Conservation (phyloP, 768 basidiomycete genomes). For the Auriscalpium vulgare region DNA sequence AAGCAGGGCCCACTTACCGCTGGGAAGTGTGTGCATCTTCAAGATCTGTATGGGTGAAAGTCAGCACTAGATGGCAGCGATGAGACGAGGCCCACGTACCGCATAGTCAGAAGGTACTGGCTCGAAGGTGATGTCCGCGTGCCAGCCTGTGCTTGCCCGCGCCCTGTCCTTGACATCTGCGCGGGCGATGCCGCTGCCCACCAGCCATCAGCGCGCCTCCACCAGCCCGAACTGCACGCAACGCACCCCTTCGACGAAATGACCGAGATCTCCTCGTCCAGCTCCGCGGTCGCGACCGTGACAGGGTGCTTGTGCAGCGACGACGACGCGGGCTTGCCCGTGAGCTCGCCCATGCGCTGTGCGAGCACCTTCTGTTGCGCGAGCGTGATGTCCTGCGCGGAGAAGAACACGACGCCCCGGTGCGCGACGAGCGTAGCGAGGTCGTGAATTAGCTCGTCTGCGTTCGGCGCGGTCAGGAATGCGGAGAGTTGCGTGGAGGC, state of each 20-base stretch:
- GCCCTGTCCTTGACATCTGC: slow-evolving; percentile 24
- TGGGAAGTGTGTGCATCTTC: slow-evolving; percentile 26
- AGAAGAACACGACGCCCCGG: slow-evolving; percentile 62
- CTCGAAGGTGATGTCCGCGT: slow-evolving; percentile 57
- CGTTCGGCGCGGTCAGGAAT: slow-evolving; percentile 35
- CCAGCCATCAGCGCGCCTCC: not conserved
- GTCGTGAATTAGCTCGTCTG: slow-evolving; percentile 45
- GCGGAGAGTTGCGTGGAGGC: slow-evolving; percentile 37
- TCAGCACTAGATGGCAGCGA: not conserved
- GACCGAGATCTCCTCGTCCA: slow-evolving; percentile 46
- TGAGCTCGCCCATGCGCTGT: slow-evolving; percentile 37
- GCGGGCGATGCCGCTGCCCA: slow-evolving; percentile 28
- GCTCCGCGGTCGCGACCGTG: slow-evolving; percentile 38
- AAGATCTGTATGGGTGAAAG: slow-evolving; percentile 20
- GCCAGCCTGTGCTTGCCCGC: slow-evolving; percentile 42
- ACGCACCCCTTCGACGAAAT: slow-evolving; percentile 37
- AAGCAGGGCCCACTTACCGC: not conserved
- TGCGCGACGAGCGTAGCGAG: slow-evolving; percentile 45
- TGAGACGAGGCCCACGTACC: slow-evolving; percentile 16
- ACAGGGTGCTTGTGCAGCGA: slow-evolving; percentile 51
- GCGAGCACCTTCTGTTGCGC: slow-evolving; percentile 45
- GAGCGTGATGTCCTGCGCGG: slow-evolving; percentile 41
- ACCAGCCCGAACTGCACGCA: not conserved
- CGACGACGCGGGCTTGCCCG: slow-evolving; percentile 40
- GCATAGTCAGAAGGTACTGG: slow-evolving; percentile 52